Base-by-base conservation (phyloP, 2,329 filamentous ascomycete species). In the Pseudocercospora vitis region DNA sequence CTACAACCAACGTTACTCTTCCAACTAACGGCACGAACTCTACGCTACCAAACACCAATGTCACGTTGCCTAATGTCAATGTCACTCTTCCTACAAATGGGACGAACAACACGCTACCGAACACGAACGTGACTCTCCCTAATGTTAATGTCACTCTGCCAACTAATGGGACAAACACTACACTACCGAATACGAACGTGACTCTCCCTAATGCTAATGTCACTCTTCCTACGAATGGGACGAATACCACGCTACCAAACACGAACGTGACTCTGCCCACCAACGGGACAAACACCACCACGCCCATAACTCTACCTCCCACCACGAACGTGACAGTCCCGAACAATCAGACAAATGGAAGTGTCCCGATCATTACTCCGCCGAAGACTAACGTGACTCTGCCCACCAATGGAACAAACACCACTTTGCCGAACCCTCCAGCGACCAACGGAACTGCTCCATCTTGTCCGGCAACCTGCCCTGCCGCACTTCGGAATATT, bases 341-440 rank as follows among this genome's bases (percentile, higher is more conserved):
- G n/a, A n/a, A n/a, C 18, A 35, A 35, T 7, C 32, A 35, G 32
- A 35, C 31, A 3, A 32, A 32, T 12, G 31, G 12, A 11, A 32
- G 12, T 7, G 9, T 32, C 4, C 31, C 31, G 4, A 14, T 32
- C 2, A 14, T 32, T 14, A 32, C 31, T 2, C 31, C 31, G 9
- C 31, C 31, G 9, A 32, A 32, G 11, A 37, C 33, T 7, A 37
- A 37, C 16, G 7, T n/a, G n/a, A 37, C 33, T 5, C 14, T 37
- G 33, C 33, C 39, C 5, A 44, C 39, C 7, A 44, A 44, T 9
- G 39, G 19, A 11, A 44, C 39, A 21, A 44, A 44, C 39, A 24
- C 16, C 24, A 44, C 39, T 24, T 11, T 24, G 39, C 39, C 39
- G 12, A 44, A 8, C 21, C 37, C 37, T 16, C 12, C 42, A 3